Conservation (phyloP, 2,329 filamentous ascomycete species). For the Emmonsiellopsis sp. region DNA sequence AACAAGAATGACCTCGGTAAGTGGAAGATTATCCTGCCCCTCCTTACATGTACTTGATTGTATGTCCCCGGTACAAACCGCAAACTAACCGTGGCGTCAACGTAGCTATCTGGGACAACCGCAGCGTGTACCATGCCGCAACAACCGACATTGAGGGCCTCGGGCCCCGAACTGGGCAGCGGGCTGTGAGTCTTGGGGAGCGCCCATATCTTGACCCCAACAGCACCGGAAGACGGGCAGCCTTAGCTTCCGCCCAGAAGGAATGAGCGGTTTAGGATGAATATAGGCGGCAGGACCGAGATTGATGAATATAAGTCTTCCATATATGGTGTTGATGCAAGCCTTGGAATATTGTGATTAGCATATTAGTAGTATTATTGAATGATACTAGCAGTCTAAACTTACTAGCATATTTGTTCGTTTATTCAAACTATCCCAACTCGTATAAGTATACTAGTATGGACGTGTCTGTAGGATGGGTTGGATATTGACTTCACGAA, state of each 20-base stretch:
- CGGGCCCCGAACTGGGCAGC: conserved; percentile 41
- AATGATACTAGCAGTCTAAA: too few relatives aligned
- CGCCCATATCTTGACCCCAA: conserved; percentile 45
- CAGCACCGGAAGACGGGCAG: conserved; percentile 20
- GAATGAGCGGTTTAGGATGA: neutral
- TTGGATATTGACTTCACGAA: too few relatives aligned
- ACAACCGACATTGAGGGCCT: conserved; percentile 43
- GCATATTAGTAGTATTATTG: too few relatives aligned
- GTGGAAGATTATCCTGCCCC: neutral
- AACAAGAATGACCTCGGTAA: conserved; percentile 35
- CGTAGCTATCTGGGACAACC: conserved; percentile 50
- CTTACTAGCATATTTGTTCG: too few relatives aligned
- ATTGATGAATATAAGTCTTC: too few relatives aligned
- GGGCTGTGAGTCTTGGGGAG: conserved; percentile 47
- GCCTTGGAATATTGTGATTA: too few relatives aligned
- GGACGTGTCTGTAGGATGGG: too few relatives aligned
- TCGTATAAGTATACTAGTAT: too few relatives aligned
- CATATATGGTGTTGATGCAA: too few relatives aligned
- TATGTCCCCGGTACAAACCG: too few relatives aligned
- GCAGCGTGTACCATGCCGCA: conserved; percentile 47
- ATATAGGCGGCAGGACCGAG: too few relatives aligned
- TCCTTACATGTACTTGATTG: neutral
- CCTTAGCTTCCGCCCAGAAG: conserved; percentile 8
- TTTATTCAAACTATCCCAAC: too few relatives aligned
- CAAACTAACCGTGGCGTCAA: neutral